phyloP scores from a whole-genome alignment of 257 asterid genomes.

The Cynanchum wilfordii region DNA sequence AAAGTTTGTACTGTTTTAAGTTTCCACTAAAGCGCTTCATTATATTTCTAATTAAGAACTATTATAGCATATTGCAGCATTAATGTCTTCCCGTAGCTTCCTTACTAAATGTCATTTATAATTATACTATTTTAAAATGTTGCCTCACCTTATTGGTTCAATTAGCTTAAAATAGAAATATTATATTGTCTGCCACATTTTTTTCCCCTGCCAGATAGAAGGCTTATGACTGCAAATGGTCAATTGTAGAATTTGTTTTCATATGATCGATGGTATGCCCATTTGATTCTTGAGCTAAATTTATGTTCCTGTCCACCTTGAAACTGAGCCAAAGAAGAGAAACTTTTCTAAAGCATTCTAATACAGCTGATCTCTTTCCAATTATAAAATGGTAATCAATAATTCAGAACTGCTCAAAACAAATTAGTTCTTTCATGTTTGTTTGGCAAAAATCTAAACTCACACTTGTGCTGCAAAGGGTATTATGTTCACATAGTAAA shows the following conservation, averaged over 20 bases:
- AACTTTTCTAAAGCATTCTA: background rate
- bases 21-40: background rate
- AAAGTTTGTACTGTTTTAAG: background rate
- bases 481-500: background rate
- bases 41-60: background rate
- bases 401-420: too few relatives aligned
- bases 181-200: background rate
- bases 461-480: background rate
- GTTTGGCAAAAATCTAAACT: background rate
- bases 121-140: background rate
- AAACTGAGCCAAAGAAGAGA: background rate
- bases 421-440: too few relatives aligned
- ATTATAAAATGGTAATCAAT: too few relatives aligned
- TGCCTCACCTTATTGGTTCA: background rate
- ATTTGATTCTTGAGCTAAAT: background rate
- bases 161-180: background rate
- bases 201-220: too few relatives aligned
- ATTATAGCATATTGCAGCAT: background rate
- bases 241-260: background rate
- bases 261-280: background rate
- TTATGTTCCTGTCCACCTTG: background rate
- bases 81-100: background rate
- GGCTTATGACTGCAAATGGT: background rate
- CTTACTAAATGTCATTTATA: background rate
- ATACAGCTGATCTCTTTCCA: background rate